Evolutionary conservation across 2,329 filamentous ascomycete genomes (phyloP).

Genomic region (Trichoderma citrinoviride): DNA sequence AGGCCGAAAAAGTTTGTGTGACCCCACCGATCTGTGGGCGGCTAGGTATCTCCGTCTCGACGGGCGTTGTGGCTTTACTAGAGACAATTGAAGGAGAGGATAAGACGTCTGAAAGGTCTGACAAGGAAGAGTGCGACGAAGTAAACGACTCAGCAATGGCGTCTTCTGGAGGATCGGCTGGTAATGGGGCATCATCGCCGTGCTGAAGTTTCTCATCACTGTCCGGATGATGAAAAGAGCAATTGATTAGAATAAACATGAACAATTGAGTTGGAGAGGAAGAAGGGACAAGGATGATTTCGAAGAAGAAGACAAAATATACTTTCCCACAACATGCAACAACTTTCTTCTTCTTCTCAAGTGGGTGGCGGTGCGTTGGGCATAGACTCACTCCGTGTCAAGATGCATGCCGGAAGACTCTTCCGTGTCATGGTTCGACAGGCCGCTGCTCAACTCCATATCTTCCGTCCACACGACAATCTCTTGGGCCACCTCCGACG

Average conservation of each 20-base stretch:
- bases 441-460: constrained; percentile 31
- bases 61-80: constrained; percentile 63
- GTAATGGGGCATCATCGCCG: constrained; percentile 24
- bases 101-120: constrained; percentile 56
- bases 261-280: neutral
- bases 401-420: constrained; percentile 27
- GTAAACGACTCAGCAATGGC: constrained; percentile 43
- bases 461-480: constrained; percentile 47
- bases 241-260: neutral
- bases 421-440: constrained; percentile 27
- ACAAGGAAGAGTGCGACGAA: constrained; percentile 53
- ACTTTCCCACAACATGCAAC: neutral
- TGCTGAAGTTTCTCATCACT: constrained; percentile 28
- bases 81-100: constrained; percentile 54
- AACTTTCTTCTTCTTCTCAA: neutral
- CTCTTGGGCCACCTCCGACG: constrained; percentile 40
- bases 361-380: neutral
- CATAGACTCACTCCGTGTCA: constrained; percentile 32
- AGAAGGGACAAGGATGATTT: neutral
- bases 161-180: constrained; percentile 24
- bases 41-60: constrained; percentile 40
- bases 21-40: constrained; percentile 27
- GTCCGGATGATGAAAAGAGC: constrained; percentile 1
- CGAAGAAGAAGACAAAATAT: neutral
- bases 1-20: constrained; percentile 23